Percentiles rank a stretch among this genome's conserved stretches.
Evolutionary conservation across 1,139 yeast species (phyloP).

Genomic region (Geotrichum aggregatum): DNA sequence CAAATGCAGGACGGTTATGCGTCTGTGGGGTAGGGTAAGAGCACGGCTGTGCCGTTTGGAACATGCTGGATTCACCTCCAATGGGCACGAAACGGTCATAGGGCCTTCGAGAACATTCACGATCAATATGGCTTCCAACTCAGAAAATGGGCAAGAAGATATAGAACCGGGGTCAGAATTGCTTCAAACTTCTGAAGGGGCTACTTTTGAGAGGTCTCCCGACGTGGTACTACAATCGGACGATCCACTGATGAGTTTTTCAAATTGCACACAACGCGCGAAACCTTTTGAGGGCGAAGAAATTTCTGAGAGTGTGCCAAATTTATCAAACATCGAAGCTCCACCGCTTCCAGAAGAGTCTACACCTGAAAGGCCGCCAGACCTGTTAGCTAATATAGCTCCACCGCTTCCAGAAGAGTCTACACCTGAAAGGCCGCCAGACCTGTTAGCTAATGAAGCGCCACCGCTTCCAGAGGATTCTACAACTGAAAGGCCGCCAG

Average conservation of each 20-base stretch:
- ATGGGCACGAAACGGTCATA: too few relatives aligned
- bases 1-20: too few relatives aligned
- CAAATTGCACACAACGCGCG: not conserved
- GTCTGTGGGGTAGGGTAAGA: too few relatives aligned
- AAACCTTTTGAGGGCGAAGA: not conserved
- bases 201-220: too few relatives aligned
- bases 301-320: conserved; percentile 12
- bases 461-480: not conserved
- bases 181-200: not conserved
- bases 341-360: too few relatives aligned
- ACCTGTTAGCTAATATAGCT: not conserved
- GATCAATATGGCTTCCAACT: conserved; percentile 4
- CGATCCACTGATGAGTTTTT: too few relatives aligned
- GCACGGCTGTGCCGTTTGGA: too few relatives aligned
- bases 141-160: conserved; percentile 18
- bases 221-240: too few relatives aligned
- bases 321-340: not conserved
- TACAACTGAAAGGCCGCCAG: not conserved
- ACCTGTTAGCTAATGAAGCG: not conserved
- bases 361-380: conserved; percentile 15
- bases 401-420: too few relatives aligned
- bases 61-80: too few relatives aligned
- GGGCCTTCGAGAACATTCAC: not conserved
- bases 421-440: conserved; percentile 15
- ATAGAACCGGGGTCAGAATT: conserved; percentile 17